A percentile compares a stretch with the other conserved stretches of the same genome.
These are phyloP conservation scores for Metschnikowia rubicola DNA, from an alignment of 805 yeast genomes.

Conservation along the genomic window DNA sequence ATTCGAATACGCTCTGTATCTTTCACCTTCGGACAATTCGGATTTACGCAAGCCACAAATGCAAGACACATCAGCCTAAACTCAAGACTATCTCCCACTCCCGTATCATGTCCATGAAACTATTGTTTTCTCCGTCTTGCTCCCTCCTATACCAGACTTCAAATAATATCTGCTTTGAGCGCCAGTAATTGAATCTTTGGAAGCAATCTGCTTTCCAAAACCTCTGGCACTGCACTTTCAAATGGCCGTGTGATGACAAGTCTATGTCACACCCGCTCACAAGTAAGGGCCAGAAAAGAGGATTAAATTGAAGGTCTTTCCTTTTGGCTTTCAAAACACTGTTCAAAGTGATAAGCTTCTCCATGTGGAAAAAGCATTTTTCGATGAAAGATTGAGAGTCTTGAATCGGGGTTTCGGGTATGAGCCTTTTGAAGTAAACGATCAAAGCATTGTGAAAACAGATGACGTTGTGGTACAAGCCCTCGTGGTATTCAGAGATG, in stretches of 20 bases:
- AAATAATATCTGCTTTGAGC: constrained; percentile 50
- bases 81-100: constrained; percentile 49
- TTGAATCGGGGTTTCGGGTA: constrained; percentile 39
- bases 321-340: constrained; percentile 6
- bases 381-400: constrained; percentile 34
- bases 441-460: constrained; percentile 43
- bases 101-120: constrained; percentile 53
- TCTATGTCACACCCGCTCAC: constrained; percentile 32
- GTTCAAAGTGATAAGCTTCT: constrained; percentile 20
- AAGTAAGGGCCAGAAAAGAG: constrained; percentile 49
- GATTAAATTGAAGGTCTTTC: constrained; percentile 26
- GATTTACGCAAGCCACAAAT: background rate
- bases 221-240: constrained; percentile 31
- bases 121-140: constrained; percentile 29
- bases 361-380: constrained; percentile 34
- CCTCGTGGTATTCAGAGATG: constrained; percentile 38
- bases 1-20: constrained; percentile 8
- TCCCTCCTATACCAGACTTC: constrained; percentile 49
- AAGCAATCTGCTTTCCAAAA: constrained; percentile 29
- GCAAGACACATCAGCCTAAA: constrained; percentile 25
- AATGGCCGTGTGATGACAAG: constrained; percentile 20
- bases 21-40: background rate
- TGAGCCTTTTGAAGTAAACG: constrained; percentile 44
- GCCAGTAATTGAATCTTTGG: constrained; percentile 44
- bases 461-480: constrained; percentile 33